Conservation (phyloP, 2,329 filamentous ascomycete genomes). For the Cytospora mali region DNA sequence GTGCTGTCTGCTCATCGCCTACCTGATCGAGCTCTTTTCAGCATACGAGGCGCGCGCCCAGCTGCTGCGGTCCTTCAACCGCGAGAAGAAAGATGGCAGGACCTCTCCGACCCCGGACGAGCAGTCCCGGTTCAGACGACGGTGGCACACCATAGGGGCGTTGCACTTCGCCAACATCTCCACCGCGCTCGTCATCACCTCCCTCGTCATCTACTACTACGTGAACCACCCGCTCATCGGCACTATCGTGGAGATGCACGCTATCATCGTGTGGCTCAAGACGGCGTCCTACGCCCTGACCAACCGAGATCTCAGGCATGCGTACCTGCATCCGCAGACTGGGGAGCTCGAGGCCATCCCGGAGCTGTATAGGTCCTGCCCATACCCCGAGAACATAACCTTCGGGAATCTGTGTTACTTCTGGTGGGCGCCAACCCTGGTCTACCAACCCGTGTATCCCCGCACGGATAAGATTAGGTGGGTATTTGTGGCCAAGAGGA, state of each 20-base stretch:
- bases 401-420: constrained; percentile 89
- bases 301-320: constrained; percentile 91
- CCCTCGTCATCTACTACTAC: constrained; percentile 83
- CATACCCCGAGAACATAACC: constrained; percentile 91
- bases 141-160: constrained; percentile 80
- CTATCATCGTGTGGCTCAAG: constrained; percentile 95
- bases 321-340: constrained; percentile 75
- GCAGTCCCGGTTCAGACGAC: constrained; percentile 67
- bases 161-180: constrained; percentile 84
- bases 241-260: constrained; percentile 86
- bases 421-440: constrained; percentile 95
- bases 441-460: constrained; percentile 97
- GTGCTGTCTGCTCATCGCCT: constrained; percentile 86
- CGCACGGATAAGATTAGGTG: constrained; percentile 80
- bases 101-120: constrained; percentile 61
- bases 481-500: constrained; percentile 82
- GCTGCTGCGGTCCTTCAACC: constrained; percentile 31
- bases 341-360: constrained; percentile 72
- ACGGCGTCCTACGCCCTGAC: constrained; percentile 95
- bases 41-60: constrained; percentile 75
- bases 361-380: constrained; percentile 77
- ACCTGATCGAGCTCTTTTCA: constrained; percentile 83
- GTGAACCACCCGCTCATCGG: constrained; percentile 94
- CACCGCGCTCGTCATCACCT: constrained; percentile 77
- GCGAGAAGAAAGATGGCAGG: constrained; percentile 52